Percentiles rank a stretch among this genome's conserved stretches.
These are phyloP conservation scores for Neonectria hederae DNA, from an alignment of 2,329 filamentous ascomycete species.

Conservation along the genomic window DNA sequence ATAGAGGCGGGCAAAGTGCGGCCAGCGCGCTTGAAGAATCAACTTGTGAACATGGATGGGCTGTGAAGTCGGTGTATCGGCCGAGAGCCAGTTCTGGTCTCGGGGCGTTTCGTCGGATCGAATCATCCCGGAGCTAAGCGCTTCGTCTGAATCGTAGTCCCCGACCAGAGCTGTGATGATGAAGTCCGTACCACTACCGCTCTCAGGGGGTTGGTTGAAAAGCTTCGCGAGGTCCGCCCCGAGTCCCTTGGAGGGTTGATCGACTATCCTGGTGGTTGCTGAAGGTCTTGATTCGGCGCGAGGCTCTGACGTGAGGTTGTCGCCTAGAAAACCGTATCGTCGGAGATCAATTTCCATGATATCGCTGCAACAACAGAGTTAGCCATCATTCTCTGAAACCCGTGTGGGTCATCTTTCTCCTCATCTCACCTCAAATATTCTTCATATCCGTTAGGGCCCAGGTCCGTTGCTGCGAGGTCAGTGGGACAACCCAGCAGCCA, in stretches of 20 bases:
- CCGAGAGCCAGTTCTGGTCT: conserved; percentile 66
- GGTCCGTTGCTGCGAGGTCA: conserved; percentile 71
- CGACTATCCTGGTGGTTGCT: conserved; percentile 56
- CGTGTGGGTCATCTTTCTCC: not conserved
- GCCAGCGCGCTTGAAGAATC: conserved; percentile 94
- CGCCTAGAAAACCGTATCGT: conserved; percentile 89
- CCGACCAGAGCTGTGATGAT: conserved; percentile 88
- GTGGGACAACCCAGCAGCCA: conserved; percentile 95
- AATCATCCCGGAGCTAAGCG: conserved; percentile 61
- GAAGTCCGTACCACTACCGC: conserved; percentile 89
- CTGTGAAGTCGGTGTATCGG: conserved; percentile 73
- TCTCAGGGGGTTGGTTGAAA: conserved; percentile 87
- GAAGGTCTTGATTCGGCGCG: conserved; percentile 60
- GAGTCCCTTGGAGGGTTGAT: conserved; percentile 72
- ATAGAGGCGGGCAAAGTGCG: conserved; percentile 93
- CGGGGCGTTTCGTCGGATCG: conserved; percentile 54
- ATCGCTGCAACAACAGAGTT: conserved; percentile 63
- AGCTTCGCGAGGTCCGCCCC: conserved; percentile 86
- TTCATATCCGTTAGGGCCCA: conserved; percentile 77
- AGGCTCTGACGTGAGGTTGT: conserved; percentile 70
- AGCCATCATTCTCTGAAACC: conserved; percentile 17
- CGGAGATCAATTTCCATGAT: conserved; percentile 93
- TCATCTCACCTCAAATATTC: conserved; percentile 76
- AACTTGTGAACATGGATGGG: conserved; percentile 96
- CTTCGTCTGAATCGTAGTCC: conserved; percentile 75